Evolutionary conservation across 2,329 filamentous ascomycete genomes (phyloP), one percentile per base, ranked within the genome.

Genomic region (Fusarium miscanthi): DNA sequence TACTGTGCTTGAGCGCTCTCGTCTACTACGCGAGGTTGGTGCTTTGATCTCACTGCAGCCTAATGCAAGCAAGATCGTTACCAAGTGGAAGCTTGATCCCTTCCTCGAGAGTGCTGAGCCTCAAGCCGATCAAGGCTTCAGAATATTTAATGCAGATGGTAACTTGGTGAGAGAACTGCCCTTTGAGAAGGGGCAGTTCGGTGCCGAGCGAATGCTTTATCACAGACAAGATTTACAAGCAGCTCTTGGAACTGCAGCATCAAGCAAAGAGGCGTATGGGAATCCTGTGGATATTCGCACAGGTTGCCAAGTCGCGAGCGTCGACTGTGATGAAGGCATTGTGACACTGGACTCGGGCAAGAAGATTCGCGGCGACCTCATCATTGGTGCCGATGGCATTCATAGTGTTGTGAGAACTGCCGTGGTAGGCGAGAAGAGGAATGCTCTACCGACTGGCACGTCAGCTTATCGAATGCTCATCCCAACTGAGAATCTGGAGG

Each of bases 381-480:
- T 75, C 4, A 70, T 75, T 23, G 73, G 73, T 7, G 73, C 73
- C n/a, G 73, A 75, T n/a, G 73, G 73, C 12, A 72, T 75, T 19
- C 73, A 75, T 27, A 75, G 73, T 17, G 62, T 62, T 5, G 68
- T 75, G n/a, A 63, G 73, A 27, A 70, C 64, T 2, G 70, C 73
- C 2, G 73, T 75, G 3, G 45, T 75, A 1, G 61, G 64, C 5
- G 70, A 75, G 37, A 51, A 62, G 31, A 61, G 27, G 6, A 41
- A 57, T 16, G 67, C 73, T 17, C 31, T 75, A 8, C 73, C 73
- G 13, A 75, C 73, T 0, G 73, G 73, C 1, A 75, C 66, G 3
- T 75, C 73, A 8, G 73, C 73, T 16, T 75, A 75, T 38, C 61
- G 73, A 8, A 75, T 75, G 68, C 64, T 75, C 6, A 72, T 75